Evolutionary conservation across 1,284 basidiomycete genomes (phyloP).

Genomic region (Leccinum pseudoinsigne): DNA sequence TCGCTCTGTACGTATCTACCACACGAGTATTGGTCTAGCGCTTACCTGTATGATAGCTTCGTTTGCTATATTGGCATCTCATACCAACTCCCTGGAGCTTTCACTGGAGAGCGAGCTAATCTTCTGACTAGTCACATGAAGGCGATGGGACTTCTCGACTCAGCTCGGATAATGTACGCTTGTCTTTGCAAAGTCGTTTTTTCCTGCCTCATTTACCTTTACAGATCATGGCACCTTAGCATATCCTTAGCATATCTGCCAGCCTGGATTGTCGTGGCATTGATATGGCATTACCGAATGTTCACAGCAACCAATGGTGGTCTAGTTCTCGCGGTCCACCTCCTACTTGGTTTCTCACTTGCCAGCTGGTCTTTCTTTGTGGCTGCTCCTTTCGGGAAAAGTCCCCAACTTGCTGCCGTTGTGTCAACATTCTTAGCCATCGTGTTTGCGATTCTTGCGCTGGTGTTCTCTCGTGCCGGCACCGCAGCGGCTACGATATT

Average conservation of each 20-base stretch:
- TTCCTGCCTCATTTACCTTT: constrained; percentile 1
- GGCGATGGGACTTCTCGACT: constrained; percentile 71
- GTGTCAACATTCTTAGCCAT: constrained; percentile 65
- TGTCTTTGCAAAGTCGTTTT: not conserved
- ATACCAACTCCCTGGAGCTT: constrained; percentile 71
- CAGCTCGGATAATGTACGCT: constrained; percentile 56
- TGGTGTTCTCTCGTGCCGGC: constrained; percentile 49
- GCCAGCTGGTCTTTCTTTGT: constrained; percentile 73
- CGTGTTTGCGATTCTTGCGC: constrained; percentile 67
- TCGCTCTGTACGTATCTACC: too few relatives aligned
- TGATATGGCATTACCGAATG: constrained; percentile 64
- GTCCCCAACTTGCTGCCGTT: constrained; percentile 72
- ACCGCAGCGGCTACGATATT: constrained; percentile 58
- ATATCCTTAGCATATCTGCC: constrained; percentile 60
- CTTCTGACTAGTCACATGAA: constrained; percentile 67
- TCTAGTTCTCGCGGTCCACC: constrained; percentile 62
- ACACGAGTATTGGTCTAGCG: too few relatives aligned
- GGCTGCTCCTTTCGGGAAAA: constrained; percentile 67
- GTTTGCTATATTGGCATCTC: constrained; percentile 66
- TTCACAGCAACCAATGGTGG: constrained; percentile 63
- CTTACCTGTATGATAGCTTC: constrained; percentile 41
- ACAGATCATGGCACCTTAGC: constrained; percentile 68
- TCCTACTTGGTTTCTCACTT: constrained; percentile 68
- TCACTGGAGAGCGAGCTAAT: constrained; percentile 60
- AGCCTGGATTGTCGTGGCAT: constrained; percentile 64